These are phyloP conservation scores for Carex pumila DNA, from an alignment of 176 grass and related monocot genomes.

Conservation along the genomic window DNA sequence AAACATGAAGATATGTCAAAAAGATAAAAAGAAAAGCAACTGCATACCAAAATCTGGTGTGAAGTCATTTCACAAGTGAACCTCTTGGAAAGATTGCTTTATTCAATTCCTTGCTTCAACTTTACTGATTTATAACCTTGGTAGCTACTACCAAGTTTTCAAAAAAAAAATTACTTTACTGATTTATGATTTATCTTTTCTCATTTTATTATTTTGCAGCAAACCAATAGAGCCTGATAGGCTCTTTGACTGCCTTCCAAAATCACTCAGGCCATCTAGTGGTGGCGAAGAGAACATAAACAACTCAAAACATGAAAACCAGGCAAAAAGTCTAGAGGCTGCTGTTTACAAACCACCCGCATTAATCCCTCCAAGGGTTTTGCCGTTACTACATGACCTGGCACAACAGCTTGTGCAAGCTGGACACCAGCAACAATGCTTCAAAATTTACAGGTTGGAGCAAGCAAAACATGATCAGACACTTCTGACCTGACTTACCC, in stretches of 20 bases:
- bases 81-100: neutral
- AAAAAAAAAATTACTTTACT: too few relatives aligned
- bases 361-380: conserved; percentile 68
- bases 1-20: neutral
- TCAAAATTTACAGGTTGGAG: conserved; percentile 54
- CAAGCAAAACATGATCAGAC: neutral
- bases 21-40: neutral
- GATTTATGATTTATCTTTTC: neutral
- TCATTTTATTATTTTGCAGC: conserved; percentile 36
- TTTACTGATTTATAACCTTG: conserved; percentile 5
- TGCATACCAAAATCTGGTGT: neutral
- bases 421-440: conserved; percentile 62
- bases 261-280: conserved; percentile 48
- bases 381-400: conserved; percentile 81
- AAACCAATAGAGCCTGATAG: conserved; percentile 83
- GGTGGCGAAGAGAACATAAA: conserved; percentile 21
- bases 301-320: conserved; percentile 35
- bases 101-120: neutral
- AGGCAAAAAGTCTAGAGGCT: conserved; percentile 62
- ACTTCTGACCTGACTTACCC: neutral
- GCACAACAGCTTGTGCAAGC: conserved; percentile 84
- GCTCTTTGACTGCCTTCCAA: conserved; percentile 76
- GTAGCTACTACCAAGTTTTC: too few relatives aligned
- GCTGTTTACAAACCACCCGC: conserved; percentile 64
- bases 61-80: neutral